Conservation (phyloP, 1,284 basidiomycete species). For the Melanopsichium pennsylvanicum region DNA sequence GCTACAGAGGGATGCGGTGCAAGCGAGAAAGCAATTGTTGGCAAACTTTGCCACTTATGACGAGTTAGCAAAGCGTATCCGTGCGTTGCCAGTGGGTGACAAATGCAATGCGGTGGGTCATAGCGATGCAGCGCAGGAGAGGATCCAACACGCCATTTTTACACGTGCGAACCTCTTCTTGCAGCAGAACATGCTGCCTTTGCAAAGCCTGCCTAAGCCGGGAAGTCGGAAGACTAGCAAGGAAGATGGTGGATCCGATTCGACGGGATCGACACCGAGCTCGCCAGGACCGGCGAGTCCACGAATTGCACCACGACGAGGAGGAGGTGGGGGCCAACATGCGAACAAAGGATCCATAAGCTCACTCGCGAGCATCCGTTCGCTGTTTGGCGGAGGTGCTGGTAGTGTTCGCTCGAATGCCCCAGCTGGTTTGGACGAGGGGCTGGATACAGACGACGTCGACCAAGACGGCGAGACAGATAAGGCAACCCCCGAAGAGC, state of each 20-base stretch:
- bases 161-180: slow-evolving; percentile 81
- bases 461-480: background rate
- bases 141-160: slow-evolving; percentile 82
- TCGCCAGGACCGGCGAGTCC: slow-evolving; percentile 14
- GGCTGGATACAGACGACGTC: slow-evolving; percentile 1
- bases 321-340: slow-evolving; percentile 9
- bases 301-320: slow-evolving; percentile 6
- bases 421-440: slow-evolving; percentile 3
- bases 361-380: slow-evolving; percentile 33
- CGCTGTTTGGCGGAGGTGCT: slow-evolving; percentile 34
- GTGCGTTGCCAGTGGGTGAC: slow-evolving; percentile 71
- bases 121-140: slow-evolving; percentile 73
- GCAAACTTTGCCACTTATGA: slow-evolving; percentile 88
- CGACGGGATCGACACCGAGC: slow-evolving; percentile 29
- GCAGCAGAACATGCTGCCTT: slow-evolving; percentile 73
- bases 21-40: slow-evolving; percentile 79
- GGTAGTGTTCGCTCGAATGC: slow-evolving; percentile 5
- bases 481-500: slow-evolving; percentile 20
- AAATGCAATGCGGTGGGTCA: slow-evolving; percentile 7
- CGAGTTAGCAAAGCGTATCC: slow-evolving; percentile 82
- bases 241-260: slow-evolving; percentile 21
- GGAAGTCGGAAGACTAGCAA: slow-evolving; percentile 66
- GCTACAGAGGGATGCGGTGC: slow-evolving; percentile 71
- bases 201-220: slow-evolving; percentile 74
- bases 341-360: slow-evolving; percentile 25